Percentiles rank a stretch among this genome's conserved stretches.
Conservation (phyloP, 2,329 filamentous ascomycete species). For the Graphilbum fragrans region DNA sequence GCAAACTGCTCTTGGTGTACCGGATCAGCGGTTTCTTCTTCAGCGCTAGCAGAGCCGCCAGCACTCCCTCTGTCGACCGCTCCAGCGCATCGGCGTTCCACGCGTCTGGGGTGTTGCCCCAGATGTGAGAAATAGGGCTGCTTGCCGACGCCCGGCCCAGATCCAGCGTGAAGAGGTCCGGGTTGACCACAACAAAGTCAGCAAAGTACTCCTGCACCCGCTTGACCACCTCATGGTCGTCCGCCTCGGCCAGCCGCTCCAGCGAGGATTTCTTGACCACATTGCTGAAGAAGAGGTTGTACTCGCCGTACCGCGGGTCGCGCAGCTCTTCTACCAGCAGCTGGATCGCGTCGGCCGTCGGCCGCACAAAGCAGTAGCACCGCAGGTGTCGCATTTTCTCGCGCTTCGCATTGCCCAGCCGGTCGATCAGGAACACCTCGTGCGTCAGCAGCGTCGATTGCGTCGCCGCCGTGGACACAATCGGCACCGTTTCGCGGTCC, state of each 20-base stretch:
- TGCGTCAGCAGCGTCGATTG: conserved; percentile 91
- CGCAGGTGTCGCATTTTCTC: conserved; percentile 98
- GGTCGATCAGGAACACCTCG: conserved; percentile 95
- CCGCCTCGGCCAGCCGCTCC: conserved; percentile 86
- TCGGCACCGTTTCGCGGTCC: conserved; percentile 86
- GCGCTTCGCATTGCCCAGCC: conserved; percentile 74
- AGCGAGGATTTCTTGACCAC: conserved; percentile 93
- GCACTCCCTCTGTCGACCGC: conserved; percentile 72
- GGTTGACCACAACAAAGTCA: conserved; percentile 90
- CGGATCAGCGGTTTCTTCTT: conserved; percentile 96
- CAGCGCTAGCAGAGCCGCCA: conserved; percentile 72
- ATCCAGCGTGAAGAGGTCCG: conserved; percentile 77
- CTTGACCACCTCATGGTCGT: conserved; percentile 95
- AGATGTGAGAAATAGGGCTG: conserved; percentile 48
- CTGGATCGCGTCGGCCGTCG: conserved; percentile 86
- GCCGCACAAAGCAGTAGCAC: conserved; percentile 85
- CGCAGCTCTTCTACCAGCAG: conserved; percentile 88
- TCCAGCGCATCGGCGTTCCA: conserved; percentile 89
- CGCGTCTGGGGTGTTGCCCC: conserved; percentile 68
- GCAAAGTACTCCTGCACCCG: conserved; percentile 92
- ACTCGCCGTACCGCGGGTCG: conserved; percentile 95
- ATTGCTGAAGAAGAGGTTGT: conserved; percentile 95
- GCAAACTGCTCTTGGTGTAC: conserved; percentile 79
- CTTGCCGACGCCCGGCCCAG: conserved; percentile 22
- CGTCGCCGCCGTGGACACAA: conserved; percentile 89